These are phyloP conservation scores for Wickerhamiella brachini DNA, from an alignment of 805 yeast species.

Conservation along the genomic window DNA sequence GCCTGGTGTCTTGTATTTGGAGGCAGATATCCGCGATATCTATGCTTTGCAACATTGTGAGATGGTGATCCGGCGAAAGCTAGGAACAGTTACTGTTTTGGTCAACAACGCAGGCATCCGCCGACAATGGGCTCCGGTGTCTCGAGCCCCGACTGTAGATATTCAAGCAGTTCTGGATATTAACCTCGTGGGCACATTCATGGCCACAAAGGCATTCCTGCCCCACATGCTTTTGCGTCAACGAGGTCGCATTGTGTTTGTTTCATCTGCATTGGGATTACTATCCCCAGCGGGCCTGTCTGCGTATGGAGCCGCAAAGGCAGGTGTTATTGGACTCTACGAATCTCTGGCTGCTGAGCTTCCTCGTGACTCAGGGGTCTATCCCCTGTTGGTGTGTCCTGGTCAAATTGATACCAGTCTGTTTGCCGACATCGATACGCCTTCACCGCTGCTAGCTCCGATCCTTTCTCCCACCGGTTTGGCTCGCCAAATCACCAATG, in stretches of 20 bases:
- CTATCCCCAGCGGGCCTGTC: conserved; percentile 68
- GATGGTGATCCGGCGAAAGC: conserved; percentile 28
- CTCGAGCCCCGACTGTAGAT: conserved; percentile 41
- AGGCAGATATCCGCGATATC: conserved; percentile 56
- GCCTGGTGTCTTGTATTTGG: conserved; percentile 37
- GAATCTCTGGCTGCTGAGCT: conserved; percentile 65
- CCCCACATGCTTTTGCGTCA: conserved; percentile 51
- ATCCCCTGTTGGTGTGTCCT: conserved; percentile 67
- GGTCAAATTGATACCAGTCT: conserved; percentile 71
- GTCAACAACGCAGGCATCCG: conserved; percentile 77
- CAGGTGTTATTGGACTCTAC: conserved; percentile 74
- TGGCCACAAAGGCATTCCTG: conserved; percentile 53
- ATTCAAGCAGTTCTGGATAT: conserved; percentile 51
- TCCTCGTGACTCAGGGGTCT: conserved; percentile 35
- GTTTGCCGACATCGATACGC: conserved; percentile 64
- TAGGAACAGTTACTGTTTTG: conserved; percentile 52
- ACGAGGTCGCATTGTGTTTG: conserved; percentile 66
- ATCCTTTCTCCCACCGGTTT: conserved; percentile 56
- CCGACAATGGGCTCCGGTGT: conserved; percentile 8
- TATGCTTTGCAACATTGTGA: conserved; percentile 32
- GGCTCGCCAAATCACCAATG: conserved; percentile 42
- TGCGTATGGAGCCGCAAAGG: conserved; percentile 82
- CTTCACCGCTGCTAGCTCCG: conserved; percentile 68
- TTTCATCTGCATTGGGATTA: conserved; percentile 76
- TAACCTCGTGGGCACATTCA: conserved; percentile 57